A percentile compares a stretch with the other conserved stretches of the same genome.
phyloP scores from a whole-genome alignment of 257 asterid genomes.

The Paraleonurus japonicus region DNA sequence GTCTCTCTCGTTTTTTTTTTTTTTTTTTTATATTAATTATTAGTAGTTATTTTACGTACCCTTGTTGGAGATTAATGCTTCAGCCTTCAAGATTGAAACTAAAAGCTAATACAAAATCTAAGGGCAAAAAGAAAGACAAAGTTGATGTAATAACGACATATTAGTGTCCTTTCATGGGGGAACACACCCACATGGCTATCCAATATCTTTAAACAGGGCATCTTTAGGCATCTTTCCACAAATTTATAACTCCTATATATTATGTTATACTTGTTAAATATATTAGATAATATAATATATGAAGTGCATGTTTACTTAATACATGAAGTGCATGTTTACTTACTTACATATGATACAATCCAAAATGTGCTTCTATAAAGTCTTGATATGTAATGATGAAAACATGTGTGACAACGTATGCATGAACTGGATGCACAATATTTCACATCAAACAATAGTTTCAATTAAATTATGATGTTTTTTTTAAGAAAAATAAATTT shows the following conservation, averaged over 20 bases:
- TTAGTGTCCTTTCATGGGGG: constrained; percentile 36
- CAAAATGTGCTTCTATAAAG: background rate
- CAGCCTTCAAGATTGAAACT: background rate
- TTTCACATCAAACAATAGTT: background rate
- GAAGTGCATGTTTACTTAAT: no score
- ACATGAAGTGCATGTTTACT: background rate
- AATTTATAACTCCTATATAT: background rate
- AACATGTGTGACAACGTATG: background rate
- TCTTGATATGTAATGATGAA: background rate
- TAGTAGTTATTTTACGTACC: no score
- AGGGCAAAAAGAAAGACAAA: constrained; percentile 27
- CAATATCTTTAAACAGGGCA: constrained; percentile 10
- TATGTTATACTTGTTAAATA: no score
- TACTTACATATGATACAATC: background rate
- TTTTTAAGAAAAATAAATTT: no score
- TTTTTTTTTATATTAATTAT: no score
- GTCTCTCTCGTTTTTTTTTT: no score
- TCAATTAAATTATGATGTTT: background rate
- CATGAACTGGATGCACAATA: background rate
- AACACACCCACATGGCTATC: constrained; percentile 40
- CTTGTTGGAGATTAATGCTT: background rate
- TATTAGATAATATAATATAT: no score
- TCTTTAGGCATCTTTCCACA: constrained; percentile 9
- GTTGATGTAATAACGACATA: constrained; percentile 24
- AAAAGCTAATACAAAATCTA: background rate